A percentile compares a stretch with the other conserved stretches of the same genome.
These are phyloP conservation scores for Calonectria hawksworthii DNA, from an alignment of 2,329 filamentous ascomycete species.

Conservation along the genomic window DNA sequence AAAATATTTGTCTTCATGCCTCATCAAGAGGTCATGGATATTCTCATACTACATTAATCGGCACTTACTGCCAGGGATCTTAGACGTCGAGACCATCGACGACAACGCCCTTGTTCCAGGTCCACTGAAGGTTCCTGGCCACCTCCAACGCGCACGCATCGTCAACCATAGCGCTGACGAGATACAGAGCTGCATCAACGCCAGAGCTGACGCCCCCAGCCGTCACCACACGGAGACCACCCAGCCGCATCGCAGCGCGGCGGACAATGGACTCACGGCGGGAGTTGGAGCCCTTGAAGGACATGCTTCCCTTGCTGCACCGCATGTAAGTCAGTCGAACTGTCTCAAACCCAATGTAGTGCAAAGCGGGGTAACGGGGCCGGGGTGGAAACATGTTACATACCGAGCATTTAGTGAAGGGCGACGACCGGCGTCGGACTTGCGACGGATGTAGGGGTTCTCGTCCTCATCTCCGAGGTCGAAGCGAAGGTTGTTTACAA, in stretches of 20 bases:
- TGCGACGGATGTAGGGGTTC: conserved; percentile 86
- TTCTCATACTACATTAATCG: conserved; percentile 41
- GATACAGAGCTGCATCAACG: conserved; percentile 86
- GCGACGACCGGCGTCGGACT: conserved; percentile 74
- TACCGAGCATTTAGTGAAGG: conserved; percentile 71
- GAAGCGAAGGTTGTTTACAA: conserved; percentile 92
- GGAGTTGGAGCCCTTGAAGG: conserved; percentile 80
- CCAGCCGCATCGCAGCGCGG: conserved; percentile 81
- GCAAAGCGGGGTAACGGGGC: conserved; percentile 41
- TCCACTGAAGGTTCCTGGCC: conserved; percentile 82
- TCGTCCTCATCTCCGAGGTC: conserved; percentile 86
- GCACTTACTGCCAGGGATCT: conserved; percentile 49
- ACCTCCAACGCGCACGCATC: conserved; percentile 83
- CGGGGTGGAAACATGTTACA: conserved; percentile 47
- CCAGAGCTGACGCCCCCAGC: conserved; percentile 84
- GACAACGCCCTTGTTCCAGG: conserved; percentile 88
- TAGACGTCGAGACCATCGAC: conserved; percentile 89
- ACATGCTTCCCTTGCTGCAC: conserved; percentile 84
- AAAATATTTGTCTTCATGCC: conserved; percentile 44
- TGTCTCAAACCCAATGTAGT: conserved; percentile 39
- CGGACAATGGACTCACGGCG: conserved; percentile 86
- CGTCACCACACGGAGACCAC: conserved; percentile 81
- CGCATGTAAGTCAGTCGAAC: conserved; percentile 40
- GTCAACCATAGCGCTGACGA: conserved; percentile 86
- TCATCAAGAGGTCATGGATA: conserved; percentile 40